A percentile compares a stretch with the other conserved stretches of the same genome.
phyloP scores from a whole-genome alignment of 2,329 filamentous ascomycete species.

The Hyphodiscus sp. region DNA sequence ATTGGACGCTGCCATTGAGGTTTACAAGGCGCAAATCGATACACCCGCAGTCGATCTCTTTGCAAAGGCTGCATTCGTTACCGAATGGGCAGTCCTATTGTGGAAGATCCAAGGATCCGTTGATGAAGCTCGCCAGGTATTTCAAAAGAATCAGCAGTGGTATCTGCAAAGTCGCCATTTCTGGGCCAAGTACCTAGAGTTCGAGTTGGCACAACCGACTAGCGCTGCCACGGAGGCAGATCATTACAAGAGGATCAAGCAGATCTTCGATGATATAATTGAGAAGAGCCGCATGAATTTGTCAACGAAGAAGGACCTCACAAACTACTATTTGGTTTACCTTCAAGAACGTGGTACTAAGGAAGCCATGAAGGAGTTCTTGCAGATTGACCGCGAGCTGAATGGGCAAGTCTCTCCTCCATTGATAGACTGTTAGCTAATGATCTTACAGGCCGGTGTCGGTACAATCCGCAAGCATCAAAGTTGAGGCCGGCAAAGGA shows the following conservation, averaged over 20 bases:
- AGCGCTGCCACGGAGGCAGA: slow-evolving; percentile 55
- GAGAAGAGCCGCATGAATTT: slow-evolving; percentile 64
- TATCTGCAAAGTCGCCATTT: slow-evolving; percentile 82
- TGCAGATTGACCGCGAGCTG: slow-evolving; percentile 76
- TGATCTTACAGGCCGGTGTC: slow-evolving; percentile 34
- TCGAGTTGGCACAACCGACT: slow-evolving; percentile 80
- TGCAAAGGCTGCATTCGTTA: slow-evolving; percentile 79
- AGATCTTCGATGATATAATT: slow-evolving; percentile 70
- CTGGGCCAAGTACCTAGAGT: slow-evolving; percentile 83
- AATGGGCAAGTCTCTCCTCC: slow-evolving; percentile 58
- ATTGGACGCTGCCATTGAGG: slow-evolving; percentile 74
- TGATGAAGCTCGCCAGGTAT: slow-evolving; percentile 77
- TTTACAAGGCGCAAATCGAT: slow-evolving; percentile 77
- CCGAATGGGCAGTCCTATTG: slow-evolving; percentile 78
- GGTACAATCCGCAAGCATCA: slow-evolving; percentile 32
- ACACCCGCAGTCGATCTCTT: slow-evolving; percentile 64
- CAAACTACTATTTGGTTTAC: slow-evolving; percentile 73
- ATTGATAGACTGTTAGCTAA: slow-evolving; percentile 4
- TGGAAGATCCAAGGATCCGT: slow-evolving; percentile 82
- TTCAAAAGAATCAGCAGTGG: slow-evolving; percentile 73
- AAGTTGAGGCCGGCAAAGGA: slow-evolving; percentile 33
- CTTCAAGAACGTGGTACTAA: slow-evolving; percentile 77
- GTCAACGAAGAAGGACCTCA: slow-evolving; percentile 65
- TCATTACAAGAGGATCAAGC: slow-evolving; percentile 69
- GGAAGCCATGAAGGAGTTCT: slow-evolving; percentile 78